Conservation (phyloP, 1,284 basidiomycete genomes). For the Heterobasidion occidentale region DNA sequence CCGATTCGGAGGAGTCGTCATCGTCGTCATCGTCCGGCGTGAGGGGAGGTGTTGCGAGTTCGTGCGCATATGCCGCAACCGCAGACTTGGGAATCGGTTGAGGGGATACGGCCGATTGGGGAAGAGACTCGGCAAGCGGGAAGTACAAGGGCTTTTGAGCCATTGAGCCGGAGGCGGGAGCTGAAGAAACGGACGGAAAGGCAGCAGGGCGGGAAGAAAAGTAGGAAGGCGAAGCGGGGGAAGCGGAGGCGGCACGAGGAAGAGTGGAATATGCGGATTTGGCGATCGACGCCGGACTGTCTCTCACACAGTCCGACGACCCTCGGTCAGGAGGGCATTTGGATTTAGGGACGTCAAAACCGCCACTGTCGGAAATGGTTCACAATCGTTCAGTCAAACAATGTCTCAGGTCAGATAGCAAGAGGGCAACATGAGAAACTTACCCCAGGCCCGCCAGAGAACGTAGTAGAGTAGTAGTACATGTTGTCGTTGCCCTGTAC, state of each 20-base stretch:
- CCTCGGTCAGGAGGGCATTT: constrained; percentile 91
- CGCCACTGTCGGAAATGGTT: constrained; percentile 52
- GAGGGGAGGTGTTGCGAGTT: constrained; percentile 51
- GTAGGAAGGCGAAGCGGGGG: not conserved
- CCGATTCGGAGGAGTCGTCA: constrained; percentile 24
- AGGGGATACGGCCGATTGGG: constrained; percentile 25
- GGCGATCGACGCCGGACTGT: constrained; percentile 64
- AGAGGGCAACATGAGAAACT: constrained; percentile 18
- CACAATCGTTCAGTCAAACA: not conserved
- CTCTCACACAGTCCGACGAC: constrained; percentile 90
- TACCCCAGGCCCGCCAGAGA: constrained; percentile 83
- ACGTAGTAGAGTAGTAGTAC: constrained; percentile 84
- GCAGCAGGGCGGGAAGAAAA: not conserved
- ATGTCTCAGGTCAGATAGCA: not conserved
- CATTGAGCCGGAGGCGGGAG: not conserved
- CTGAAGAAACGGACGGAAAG: not conserved
- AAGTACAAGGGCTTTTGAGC: constrained; percentile 20
- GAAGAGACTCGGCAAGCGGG: constrained; percentile 17
- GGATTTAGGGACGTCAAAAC: constrained; percentile 78
- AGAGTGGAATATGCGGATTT: constrained; percentile 11
- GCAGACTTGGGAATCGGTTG: constrained; percentile 30
- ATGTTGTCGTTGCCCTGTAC: constrained; percentile 70
- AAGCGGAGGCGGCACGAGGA: not conserved
- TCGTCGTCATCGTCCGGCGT: constrained; percentile 42
- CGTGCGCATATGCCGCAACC: constrained; percentile 5